These are phyloP conservation scores for Nothomitra cinnamomea DNA, from an alignment of 2,329 filamentous ascomycete genomes.

Conservation along the genomic window DNA sequence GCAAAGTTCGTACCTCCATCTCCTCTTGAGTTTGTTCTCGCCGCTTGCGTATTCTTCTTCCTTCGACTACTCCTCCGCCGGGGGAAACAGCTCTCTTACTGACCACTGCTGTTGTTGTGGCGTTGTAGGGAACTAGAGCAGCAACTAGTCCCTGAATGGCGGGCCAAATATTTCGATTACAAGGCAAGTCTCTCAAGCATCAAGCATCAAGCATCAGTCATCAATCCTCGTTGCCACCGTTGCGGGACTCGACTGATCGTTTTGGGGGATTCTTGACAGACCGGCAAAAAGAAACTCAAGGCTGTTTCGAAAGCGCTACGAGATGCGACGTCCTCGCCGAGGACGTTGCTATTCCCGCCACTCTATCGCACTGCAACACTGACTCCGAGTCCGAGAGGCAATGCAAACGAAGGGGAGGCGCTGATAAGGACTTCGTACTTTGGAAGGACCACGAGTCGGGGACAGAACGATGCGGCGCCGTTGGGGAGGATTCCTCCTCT, in stretches of 20 bases:
- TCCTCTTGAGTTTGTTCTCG: too few relatives aligned
- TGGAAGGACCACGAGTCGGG: too few relatives aligned
- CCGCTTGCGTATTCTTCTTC: too few relatives aligned
- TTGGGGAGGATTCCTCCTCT: not conserved
- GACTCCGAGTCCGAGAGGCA: constrained; percentile 14
- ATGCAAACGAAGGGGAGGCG: too few relatives aligned
- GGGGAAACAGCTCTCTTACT: too few relatives aligned
- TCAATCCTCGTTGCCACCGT: constrained; percentile 4
- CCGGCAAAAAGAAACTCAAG: constrained; percentile 85
- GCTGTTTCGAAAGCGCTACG: constrained; percentile 56
- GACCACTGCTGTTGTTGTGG: not conserved
- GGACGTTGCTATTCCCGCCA: constrained; percentile 22
- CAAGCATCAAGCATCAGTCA: constrained; percentile 19
- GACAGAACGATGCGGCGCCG: not conserved
- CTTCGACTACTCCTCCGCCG: too few relatives aligned
- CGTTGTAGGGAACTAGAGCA: constrained; percentile 54
- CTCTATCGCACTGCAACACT: constrained; percentile 19
- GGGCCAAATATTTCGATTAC: constrained; percentile 86
- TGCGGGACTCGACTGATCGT: constrained; percentile 8
- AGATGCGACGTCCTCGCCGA: constrained; percentile 35
- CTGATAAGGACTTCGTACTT: too few relatives aligned
- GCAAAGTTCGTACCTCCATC: not conserved
- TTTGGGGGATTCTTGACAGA: constrained; percentile 23
- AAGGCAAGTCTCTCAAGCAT: constrained; percentile 40
- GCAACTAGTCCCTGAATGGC: constrained; percentile 87